Evolutionary conservation across 1,284 basidiomycete species (phyloP), one percentile per base, ranked within the genome.

Genomic region (Ganoderma lucidum): DNA sequence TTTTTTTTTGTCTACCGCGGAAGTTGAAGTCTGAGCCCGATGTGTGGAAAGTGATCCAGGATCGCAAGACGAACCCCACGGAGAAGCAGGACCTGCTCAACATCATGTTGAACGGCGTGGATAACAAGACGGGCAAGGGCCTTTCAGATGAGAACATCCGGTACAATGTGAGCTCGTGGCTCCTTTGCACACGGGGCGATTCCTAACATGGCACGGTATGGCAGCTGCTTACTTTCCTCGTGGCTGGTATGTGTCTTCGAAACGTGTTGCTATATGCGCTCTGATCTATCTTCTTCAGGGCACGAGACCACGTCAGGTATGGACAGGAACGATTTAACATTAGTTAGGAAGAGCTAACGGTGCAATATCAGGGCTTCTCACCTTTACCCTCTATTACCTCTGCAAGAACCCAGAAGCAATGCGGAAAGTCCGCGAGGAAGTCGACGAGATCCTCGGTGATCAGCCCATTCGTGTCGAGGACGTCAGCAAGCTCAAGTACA

Each of bases 141-240:
- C 75, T 87, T 56, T 77, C 81, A 0, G 83, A 86, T 62, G 81
- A 84, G 65, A 83, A 82, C 48, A 86, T 87, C 55, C 78, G 81
- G 6, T 77, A 80, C 69, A 87, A 88, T 76, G 83, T 84, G 65
- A 28, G 80, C 42, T 14, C 4, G n/a, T 9, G 15, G 23, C 10
- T 35, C 62, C n/a, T 37, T 48, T 23, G 23, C 10, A 30, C 10
- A 17, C n/a, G 39, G 37, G 30, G 35, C n/a, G 14, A n/a, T 23
- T 39, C 4, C 41, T 65, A 37, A 58, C 44, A 39, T 30, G n/a
- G 28, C 9, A 4, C 39, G 6, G n/a, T 10, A 3, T 30, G n/a
- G 19, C 23, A 85, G 83, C 80, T 86, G 30, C 75, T 86, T n/a
- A 87, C 86, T 2, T 87, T 88, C 81, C 77, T 88, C n/a, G 83